phyloP scores from a whole-genome alignment of 768 basidiomycete genomes.

The Lyophyllum shimeji region DNA sequence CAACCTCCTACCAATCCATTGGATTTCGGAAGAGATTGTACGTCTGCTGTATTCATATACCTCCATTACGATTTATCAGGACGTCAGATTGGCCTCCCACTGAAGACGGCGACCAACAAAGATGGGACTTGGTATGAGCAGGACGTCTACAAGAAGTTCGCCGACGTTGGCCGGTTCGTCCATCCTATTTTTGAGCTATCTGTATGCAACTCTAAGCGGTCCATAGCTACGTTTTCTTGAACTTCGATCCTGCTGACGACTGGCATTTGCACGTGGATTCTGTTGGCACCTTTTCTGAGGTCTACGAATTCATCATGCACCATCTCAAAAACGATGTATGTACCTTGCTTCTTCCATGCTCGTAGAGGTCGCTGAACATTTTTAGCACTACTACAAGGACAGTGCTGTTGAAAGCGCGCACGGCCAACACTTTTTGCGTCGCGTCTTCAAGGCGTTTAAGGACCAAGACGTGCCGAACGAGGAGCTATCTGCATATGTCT shows the following conservation, averaged over 20 bases:
- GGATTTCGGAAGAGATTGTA: constrained; percentile 60
- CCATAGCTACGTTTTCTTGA: constrained; percentile 44
- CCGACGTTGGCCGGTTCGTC: constrained; percentile 43
- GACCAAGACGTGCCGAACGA: constrained; percentile 20
- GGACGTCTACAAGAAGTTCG: constrained; percentile 40
- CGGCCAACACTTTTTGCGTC: constrained; percentile 30
- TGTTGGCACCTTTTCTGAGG: constrained; percentile 25
- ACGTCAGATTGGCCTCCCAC: constrained; percentile 42
- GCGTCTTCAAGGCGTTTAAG: constrained; percentile 21
- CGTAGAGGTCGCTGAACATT: neutral
- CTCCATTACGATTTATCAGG: neutral
- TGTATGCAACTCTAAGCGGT: neutral
- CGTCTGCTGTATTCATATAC: constrained; percentile 20
- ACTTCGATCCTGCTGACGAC: constrained; percentile 43
- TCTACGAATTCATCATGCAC: constrained; percentile 28
- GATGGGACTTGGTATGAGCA: constrained; percentile 37
- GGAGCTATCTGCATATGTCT: constrained; percentile 47
- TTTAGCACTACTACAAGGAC: neutral
- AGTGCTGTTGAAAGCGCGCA: constrained; percentile 20
- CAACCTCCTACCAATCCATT: constrained; percentile 59
- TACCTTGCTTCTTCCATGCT: neutral
- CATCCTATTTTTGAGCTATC: neutral
- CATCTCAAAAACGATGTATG: constrained; percentile 30
- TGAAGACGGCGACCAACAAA: constrained; percentile 32
- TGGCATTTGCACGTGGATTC: constrained; percentile 47